phyloP scores from a whole-genome alignment of 345 rosid species.

The Brassica rapa region DNA sequence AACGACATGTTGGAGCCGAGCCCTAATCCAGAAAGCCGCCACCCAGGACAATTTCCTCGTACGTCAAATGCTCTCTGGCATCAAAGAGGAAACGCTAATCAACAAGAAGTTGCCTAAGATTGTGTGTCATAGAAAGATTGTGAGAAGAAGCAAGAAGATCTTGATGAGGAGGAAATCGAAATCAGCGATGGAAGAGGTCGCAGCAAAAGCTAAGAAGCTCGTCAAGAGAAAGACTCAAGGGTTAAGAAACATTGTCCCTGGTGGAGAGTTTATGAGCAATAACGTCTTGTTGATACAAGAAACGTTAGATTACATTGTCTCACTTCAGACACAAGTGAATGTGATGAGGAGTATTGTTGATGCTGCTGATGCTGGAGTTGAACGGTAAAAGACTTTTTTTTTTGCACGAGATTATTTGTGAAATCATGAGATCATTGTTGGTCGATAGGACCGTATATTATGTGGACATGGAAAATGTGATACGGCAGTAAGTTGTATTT shows the following conservation, averaged over 20 bases:
- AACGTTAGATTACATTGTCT: constrained; percentile 82
- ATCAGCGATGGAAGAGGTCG: constrained; percentile 27
- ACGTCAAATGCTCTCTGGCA: constrained; percentile 47
- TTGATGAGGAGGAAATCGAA: constrained; percentile 47
- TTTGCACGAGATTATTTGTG: constrained; percentile 13
- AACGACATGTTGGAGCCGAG: constrained; percentile 82
- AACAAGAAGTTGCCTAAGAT: constrained; percentile 37
- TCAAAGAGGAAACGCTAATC: constrained; percentile 27
- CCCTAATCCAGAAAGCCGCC: constrained; percentile 60
- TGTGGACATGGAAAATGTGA: constrained; percentile 13
- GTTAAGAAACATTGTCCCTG: constrained; percentile 69
- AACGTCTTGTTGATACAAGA: constrained; percentile 67
- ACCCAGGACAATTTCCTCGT: constrained; percentile 45
- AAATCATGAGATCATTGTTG: constrained; percentile 20
- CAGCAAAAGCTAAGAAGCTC: constrained; percentile 54
- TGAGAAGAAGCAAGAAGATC: constrained; percentile 66
- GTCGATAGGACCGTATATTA: constrained; percentile 20
- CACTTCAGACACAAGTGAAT: constrained; percentile 80
- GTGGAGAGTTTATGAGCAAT: constrained; percentile 68
- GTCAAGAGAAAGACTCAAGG: constrained; percentile 59
- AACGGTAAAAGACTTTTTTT: constrained; percentile 13
- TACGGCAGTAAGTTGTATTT: constrained; percentile 22
- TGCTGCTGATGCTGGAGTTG: constrained; percentile 39
- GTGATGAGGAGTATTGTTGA: constrained; percentile 65
- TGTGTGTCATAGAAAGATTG: constrained; percentile 42